These are phyloP conservation scores for Marsdenia floribunda DNA, from an alignment of 257 asterid species.

Conservation along the genomic window DNA sequence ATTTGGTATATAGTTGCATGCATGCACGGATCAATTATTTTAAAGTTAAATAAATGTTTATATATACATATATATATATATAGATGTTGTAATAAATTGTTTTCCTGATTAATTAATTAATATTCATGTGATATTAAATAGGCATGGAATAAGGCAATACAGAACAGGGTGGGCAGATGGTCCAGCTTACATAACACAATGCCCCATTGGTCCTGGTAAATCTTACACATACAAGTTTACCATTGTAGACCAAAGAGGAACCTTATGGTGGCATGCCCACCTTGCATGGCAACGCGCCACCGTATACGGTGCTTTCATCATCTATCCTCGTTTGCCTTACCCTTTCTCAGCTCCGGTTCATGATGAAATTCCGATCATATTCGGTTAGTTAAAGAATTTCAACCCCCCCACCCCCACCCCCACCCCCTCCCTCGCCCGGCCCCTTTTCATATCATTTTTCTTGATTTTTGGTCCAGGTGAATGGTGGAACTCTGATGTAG, in stretches of 20 bases:
- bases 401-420: background rate
- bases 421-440: no score
- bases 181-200: constrained; percentile 73
- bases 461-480: constrained; percentile 42
- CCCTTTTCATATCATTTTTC: no score
- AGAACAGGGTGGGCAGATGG: constrained; percentile 88
- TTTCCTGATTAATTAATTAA: background rate
- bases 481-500: constrained; percentile 74
- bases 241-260: constrained; percentile 52
- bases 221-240: constrained; percentile 53
- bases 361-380: constrained; percentile 37
- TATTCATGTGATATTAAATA: constrained; percentile 12
- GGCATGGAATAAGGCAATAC: constrained; percentile 74
- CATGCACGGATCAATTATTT: no score
- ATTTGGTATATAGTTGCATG: no score
- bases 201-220: constrained; percentile 56
- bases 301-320: constrained; percentile 71
- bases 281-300: constrained; percentile 83
- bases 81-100: no score
- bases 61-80: no score
- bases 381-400: constrained; percentile 33
- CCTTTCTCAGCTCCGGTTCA: constrained; percentile 37
- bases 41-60: no score
- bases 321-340: constrained; percentile 51
- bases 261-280: constrained; percentile 90